Conservation (phyloP, 257 asterid species). For the Verbena officinalis region DNA sequence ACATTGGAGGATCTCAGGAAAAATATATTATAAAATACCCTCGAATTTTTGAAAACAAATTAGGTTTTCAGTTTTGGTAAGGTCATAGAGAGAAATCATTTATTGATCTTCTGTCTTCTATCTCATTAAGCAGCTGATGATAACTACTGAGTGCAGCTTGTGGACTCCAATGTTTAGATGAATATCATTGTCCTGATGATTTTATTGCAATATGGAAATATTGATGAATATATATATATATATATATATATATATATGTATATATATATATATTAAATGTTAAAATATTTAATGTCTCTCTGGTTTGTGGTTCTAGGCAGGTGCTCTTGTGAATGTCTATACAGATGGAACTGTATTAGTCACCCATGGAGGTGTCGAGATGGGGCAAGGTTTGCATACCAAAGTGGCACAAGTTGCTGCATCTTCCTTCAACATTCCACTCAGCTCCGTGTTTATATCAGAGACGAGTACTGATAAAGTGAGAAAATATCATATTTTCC, state of each 20-base stretch:
- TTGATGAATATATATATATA: no score
- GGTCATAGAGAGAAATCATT: no score
- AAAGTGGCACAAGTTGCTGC: conserved; percentile 98
- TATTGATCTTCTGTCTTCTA: background rate
- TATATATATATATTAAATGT: no score
- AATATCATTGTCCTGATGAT: background rate
- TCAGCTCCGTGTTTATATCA: conserved; percentile 85
- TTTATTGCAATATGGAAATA: no score
- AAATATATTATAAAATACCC: no score
- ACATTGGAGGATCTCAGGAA: no score
- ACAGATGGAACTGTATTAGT: conserved; percentile 98
- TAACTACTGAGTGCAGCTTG: no score
- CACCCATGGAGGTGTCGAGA: conserved; percentile 98
- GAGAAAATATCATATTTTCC: conserved; percentile 8
- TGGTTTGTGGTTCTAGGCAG: conserved; percentile 62
- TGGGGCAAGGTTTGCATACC: conserved; percentile 99
- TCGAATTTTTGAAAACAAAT: no score
- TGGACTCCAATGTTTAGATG: no score
- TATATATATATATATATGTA: no score
- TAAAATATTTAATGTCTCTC: conserved; percentile 23
- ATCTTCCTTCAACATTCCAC: conserved; percentile 81
- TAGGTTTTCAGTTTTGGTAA: no score
- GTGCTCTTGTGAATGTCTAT: conserved; percentile 96
- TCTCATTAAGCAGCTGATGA: no score
- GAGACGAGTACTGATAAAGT: conserved; percentile 99